Evolutionary conservation across 2,329 filamentous ascomycete species (phyloP).

Genomic region (Ramularia collo-cygni): DNA sequence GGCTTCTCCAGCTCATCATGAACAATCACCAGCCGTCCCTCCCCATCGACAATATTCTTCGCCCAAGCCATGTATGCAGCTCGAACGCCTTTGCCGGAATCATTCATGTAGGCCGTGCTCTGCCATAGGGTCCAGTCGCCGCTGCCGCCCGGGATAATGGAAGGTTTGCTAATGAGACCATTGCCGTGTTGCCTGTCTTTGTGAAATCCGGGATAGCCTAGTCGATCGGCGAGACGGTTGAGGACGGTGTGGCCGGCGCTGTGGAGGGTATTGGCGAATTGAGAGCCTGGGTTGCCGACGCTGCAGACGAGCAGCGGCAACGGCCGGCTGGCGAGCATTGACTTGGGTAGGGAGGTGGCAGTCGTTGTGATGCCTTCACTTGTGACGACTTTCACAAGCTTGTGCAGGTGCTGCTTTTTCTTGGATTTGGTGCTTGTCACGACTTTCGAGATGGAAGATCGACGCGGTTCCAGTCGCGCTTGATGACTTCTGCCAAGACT

Average conservation of each 20-base stretch:
- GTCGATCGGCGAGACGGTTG: conserved; percentile 48
- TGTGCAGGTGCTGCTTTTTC: background rate
- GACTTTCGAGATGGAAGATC: too few relatives aligned
- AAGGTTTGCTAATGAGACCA: conserved; percentile 45
- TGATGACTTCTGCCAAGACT: too few relatives aligned
- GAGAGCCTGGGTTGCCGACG: conserved; percentile 70
- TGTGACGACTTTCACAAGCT: too few relatives aligned
- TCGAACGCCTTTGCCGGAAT: conserved; percentile 64
- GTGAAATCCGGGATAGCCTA: conserved; percentile 31
- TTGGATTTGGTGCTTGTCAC: background rate
- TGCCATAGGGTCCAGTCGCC: conserved; percentile 60
- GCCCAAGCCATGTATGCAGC: conserved; percentile 55
- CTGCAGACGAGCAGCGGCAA: conserved; percentile 67
- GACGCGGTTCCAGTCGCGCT: too few relatives aligned
- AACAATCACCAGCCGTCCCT: conserved; percentile 60
- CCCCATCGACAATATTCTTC: conserved; percentile 27
- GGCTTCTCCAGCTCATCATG: conserved; percentile 81
- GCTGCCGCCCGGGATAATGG: conserved; percentile 22
- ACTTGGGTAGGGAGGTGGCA: too few relatives aligned
- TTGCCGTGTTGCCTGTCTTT: conserved; percentile 41
- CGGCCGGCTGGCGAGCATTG: too few relatives aligned
- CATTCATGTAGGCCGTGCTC: conserved; percentile 76
- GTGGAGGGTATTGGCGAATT: conserved; percentile 72
- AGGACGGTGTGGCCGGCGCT: conserved; percentile 79
- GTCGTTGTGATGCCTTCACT: too few relatives aligned